These are phyloP conservation scores for Tulasnella sp. DNA, from an alignment of 768 basidiomycete species.

Conservation along the genomic window DNA sequence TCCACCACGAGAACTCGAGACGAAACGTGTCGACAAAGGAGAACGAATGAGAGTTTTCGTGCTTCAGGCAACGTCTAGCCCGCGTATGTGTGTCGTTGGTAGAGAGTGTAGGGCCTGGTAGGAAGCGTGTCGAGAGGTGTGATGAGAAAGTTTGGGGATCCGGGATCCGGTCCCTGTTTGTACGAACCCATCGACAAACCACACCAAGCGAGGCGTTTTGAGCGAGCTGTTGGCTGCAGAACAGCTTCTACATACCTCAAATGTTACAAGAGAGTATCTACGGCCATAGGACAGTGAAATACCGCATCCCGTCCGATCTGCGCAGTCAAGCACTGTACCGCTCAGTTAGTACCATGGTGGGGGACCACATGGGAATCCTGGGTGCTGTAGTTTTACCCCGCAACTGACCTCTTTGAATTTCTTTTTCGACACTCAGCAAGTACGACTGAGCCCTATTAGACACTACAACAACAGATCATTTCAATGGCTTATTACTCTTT, in stretches of 20 bases:
- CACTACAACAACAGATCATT: background rate
- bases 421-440: background rate
- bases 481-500: background rate
- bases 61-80: too few relatives aligned
- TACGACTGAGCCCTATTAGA: background rate
- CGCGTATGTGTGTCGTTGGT: too few relatives aligned
- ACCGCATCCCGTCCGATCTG: slow-evolving; percentile 2
- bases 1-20: background rate
- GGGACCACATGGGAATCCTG: slow-evolving; percentile 2
- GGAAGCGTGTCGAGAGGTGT: too few relatives aligned
- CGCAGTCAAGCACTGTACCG: slow-evolving; percentile 2
- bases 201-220: background rate
- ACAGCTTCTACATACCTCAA: background rate
- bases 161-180: background rate
- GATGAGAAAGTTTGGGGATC: background rate
- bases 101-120: background rate
- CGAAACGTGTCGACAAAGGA: background rate
- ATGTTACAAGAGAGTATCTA: background rate
- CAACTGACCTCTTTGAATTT: background rate
- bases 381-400: background rate
- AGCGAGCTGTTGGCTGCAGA: background rate
- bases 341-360: slow-evolving; percentile 3
- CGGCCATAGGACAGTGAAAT: slow-evolving; percentile 3
- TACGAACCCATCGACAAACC: background rate
- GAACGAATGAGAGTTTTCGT: background rate